These are phyloP conservation scores for Ampelomyces quisqualis DNA, from an alignment of 2,329 filamentous ascomycete genomes.

Conservation along the genomic window DNA sequence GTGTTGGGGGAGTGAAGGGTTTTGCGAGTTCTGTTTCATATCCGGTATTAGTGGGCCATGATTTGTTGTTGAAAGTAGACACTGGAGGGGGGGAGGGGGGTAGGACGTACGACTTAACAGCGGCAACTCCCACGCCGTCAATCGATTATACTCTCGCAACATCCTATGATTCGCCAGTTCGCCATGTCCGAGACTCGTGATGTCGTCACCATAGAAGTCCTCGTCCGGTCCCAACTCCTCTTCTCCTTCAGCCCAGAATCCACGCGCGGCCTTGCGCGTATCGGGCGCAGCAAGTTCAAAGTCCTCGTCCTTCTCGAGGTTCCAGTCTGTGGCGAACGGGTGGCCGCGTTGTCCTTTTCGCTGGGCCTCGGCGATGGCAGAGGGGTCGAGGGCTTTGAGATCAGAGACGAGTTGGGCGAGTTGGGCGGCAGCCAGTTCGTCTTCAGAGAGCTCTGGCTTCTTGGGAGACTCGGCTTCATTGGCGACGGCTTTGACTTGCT, in stretches of 20 bases:
- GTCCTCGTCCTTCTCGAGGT: constrained; percentile 29
- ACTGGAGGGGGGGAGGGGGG: background rate
- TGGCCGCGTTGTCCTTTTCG: constrained; percentile 28
- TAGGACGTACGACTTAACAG: constrained; percentile 76
- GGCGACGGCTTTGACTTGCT: constrained; percentile 10
- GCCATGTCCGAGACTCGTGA: constrained; percentile 77
- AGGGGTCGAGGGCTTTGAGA: constrained; percentile 28
- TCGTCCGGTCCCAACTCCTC: constrained; percentile 58
- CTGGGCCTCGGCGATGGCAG: constrained; percentile 21
- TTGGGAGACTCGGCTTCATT: background rate
- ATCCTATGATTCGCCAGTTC: constrained; percentile 89
- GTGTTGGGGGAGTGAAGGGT: constrained; percentile 71
- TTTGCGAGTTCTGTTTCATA: constrained; percentile 69
- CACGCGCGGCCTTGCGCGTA: constrained; percentile 13
- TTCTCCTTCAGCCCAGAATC: constrained; percentile 44
- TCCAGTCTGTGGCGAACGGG: constrained; percentile 13
- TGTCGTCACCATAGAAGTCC: constrained; percentile 77
- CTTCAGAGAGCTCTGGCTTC: constrained; percentile 1
- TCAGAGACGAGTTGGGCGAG: constrained; percentile 25
- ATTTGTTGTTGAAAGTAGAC: too few relatives aligned
- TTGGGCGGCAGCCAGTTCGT: constrained; percentile 20
- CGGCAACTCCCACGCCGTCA: constrained; percentile 95
- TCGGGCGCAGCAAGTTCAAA: constrained; percentile 24
- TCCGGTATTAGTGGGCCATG: constrained; percentile 1
- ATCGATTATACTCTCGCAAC: constrained; percentile 80